Conservation (phyloP, 2,329 filamentous ascomycete genomes). For the Lojkania enalia region DNA sequence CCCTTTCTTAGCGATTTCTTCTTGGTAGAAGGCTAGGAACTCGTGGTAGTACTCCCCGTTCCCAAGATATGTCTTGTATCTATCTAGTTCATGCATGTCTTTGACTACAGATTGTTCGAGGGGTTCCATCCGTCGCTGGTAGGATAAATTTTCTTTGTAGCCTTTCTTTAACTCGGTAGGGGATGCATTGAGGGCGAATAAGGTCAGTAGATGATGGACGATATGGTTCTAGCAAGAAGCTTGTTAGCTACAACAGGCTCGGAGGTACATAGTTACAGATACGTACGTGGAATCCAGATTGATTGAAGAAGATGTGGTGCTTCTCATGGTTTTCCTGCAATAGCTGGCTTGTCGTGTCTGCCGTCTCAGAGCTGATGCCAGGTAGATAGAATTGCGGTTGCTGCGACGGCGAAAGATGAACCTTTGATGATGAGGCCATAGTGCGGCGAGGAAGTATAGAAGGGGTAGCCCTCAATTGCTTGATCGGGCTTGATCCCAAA, state of each 20-base stretch:
- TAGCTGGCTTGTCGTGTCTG: conserved; percentile 65
- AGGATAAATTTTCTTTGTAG: conserved; percentile 66
- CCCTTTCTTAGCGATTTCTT: conserved; percentile 67
- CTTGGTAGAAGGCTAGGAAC: conserved; percentile 76
- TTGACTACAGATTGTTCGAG: conserved; percentile 56
- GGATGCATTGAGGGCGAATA: conserved; percentile 74
- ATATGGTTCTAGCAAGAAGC: conserved; percentile 65
- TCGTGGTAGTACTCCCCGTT: conserved; percentile 68
- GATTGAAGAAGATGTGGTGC: conserved; percentile 82
- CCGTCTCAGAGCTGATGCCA: conserved; percentile 59
- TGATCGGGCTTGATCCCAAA: conserved; percentile 1
- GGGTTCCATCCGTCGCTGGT: conserved; percentile 63
- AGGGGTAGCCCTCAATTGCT: conserved; percentile 1
- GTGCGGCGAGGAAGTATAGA: conserved; percentile 10
- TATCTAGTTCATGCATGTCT: conserved; percentile 60
- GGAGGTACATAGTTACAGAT: neutral
- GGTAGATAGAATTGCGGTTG: conserved; percentile 52
- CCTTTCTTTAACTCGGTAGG: conserved; percentile 62
- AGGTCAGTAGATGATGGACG: conserved; percentile 72
- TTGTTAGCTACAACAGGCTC: neutral
- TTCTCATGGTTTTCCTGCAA: conserved; percentile 75
- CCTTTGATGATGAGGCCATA: conserved; percentile 39
- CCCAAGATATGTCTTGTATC: conserved; percentile 64
- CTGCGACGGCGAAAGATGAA: conserved; percentile 49
- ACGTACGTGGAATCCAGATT: conserved; percentile 68